A percentile compares a stretch with the other conserved stretches of the same genome.
phyloP scores from a whole-genome alignment of 441 rosid genomes.

The Gossypium trilobum region DNA sequence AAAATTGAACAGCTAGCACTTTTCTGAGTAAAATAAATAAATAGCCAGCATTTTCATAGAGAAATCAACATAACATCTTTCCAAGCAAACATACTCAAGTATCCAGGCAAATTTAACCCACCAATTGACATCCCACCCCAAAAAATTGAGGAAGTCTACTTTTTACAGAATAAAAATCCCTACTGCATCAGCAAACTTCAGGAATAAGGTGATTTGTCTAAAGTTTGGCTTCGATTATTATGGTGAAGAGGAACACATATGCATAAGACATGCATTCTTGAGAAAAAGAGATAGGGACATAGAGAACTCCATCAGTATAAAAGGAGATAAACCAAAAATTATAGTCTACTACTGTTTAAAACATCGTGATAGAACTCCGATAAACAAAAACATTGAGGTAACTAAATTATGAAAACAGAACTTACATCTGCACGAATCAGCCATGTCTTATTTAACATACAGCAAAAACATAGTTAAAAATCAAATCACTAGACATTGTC shows the following conservation, averaged over 20 bases:
- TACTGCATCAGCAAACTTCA: not conserved
- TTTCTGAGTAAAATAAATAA: not conserved
- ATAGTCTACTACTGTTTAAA: not conserved
- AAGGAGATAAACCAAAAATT: not conserved
- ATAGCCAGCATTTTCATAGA: not conserved
- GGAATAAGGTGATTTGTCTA: not conserved
- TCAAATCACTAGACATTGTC: not conserved
- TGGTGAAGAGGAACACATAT: not conserved
- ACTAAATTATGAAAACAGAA: not conserved
- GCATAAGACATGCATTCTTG: not conserved
- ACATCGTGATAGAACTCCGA: not conserved
- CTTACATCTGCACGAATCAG: constrained; percentile 3
- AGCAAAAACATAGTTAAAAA: not conserved
- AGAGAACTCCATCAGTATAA: not conserved
- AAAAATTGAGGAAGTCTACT: not conserved
- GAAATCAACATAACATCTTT: not conserved
- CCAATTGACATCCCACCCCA: not conserved
- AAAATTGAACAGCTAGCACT: not conserved
- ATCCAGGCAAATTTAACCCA: not conserved
- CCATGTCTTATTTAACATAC: not conserved
- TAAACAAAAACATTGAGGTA: not conserved
- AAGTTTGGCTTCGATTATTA: not conserved
- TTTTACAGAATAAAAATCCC: not conserved
- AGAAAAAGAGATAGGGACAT: not conserved
- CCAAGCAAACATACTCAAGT: not conserved